A percentile compares a stretch with the other conserved stretches of the same genome.
Conservation (phyloP, 192 early-diverging fungal species). For the Coemansia sp. region DNA sequence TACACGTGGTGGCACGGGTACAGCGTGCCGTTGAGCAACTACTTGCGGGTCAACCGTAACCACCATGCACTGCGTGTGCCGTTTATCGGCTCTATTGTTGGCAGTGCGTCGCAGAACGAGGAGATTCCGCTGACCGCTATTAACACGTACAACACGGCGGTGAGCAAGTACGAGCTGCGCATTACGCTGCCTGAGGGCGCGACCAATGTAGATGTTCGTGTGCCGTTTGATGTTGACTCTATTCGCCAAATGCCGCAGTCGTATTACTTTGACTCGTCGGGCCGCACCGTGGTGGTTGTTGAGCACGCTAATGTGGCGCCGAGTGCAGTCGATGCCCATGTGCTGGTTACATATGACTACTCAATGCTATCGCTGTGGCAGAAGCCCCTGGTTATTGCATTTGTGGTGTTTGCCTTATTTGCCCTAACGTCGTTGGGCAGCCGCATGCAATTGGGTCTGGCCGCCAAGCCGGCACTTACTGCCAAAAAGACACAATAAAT, state of each 20-base stretch:
- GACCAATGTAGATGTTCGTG: constrained; percentile 62
- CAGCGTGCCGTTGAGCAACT: constrained; percentile 67
- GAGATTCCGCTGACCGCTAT: constrained; percentile 72
- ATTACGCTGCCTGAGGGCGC: constrained; percentile 93
- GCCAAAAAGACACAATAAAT: not conserved
- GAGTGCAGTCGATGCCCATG: constrained; percentile 57
- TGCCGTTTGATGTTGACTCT: constrained; percentile 64
- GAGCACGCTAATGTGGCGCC: constrained; percentile 71
- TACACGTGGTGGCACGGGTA: constrained; percentile 96
- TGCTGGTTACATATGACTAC: constrained; percentile 61
- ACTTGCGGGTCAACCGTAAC: constrained; percentile 58
- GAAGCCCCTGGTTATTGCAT: constrained; percentile 64
- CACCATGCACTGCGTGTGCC: constrained; percentile 68
- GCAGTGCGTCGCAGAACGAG: constrained; percentile 64
- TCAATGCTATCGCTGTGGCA: constrained; percentile 47
- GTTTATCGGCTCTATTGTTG: constrained; percentile 64
- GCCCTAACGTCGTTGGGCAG: constrained; percentile 56
- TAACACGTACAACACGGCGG: constrained; percentile 61
- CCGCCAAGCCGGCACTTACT: not conserved
- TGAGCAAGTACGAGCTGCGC: constrained; percentile 66
- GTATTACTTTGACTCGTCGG: constrained; percentile 90
- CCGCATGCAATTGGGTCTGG: constrained; percentile 58
- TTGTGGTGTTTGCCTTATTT: constrained; percentile 58
- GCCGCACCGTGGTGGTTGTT: constrained; percentile 78
- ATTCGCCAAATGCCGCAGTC: constrained; percentile 56